Evolutionary conservation across 177 flowering plant species (phyloP).

Genomic region (Vitis hybrid): DNA sequence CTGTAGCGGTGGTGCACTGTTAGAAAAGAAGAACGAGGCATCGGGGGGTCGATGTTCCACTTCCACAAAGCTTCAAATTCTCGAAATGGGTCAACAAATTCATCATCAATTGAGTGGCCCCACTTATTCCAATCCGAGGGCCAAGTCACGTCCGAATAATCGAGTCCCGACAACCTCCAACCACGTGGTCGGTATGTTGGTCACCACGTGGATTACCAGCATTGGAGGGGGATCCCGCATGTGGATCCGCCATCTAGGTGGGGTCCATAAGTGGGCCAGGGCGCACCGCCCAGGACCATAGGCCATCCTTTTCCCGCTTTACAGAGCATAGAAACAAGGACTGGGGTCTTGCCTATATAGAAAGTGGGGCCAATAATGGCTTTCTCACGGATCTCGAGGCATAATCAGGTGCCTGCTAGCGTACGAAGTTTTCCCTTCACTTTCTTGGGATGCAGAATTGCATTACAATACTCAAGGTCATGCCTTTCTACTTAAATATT

Average conservation of each 20-base stretch:
- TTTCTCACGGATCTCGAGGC: conserved; percentile 2
- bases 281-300: background rate
- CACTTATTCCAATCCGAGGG: background rate
- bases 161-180: background rate
- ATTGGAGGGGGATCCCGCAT: background rate
- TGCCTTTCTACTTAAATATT: no score
- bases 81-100: background rate
- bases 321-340: background rate
- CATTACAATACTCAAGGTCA: background rate
- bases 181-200: conserved; percentile 15
- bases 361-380: background rate
- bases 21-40: background rate
- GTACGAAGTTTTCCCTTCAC: conserved; percentile 14
- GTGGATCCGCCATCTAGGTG: background rate
- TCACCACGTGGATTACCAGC: background rate
- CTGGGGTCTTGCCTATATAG: no score
- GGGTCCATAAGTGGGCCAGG: conserved; percentile 9
- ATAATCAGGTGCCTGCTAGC: conserved; percentile 9
- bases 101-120: background rate
- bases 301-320: background rate
- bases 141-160: background rate
- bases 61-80: background rate
- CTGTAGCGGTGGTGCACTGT: background rate
- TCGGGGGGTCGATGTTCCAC: background rate
- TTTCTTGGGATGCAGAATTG: background rate